Base-by-base conservation (phyloP, 2,329 filamentous ascomycete species). In the Diaporthe sp. region DNA sequence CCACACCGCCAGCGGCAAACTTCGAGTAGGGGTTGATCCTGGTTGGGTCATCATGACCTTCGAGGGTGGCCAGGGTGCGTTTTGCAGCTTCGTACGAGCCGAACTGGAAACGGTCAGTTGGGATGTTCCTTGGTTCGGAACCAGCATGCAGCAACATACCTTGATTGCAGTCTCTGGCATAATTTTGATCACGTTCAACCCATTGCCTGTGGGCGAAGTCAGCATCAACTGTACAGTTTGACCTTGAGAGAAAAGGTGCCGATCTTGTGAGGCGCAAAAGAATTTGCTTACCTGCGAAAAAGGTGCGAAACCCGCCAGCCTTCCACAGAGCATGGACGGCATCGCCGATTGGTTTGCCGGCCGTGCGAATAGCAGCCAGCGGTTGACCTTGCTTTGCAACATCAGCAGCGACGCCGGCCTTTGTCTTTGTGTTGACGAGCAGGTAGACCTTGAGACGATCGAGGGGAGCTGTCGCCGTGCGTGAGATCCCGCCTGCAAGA, bases 81-180 rank as follows among this genome's bases (percentile, higher is more conserved):
- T 98, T 99, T 12, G 95, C 93, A 69, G 95, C 95, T 90, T 99
- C 97, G 81, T 98, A 99, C 28, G 96, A 96, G 75, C 97, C 97
- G 82, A 99, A 99, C 84, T 88, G 71, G 10, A 45, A 28, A 42
- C 22, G n/a, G 25, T 64, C 42, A 40, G 45, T 50, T 58, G 33
- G 70, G 33, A 28, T 33, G 1, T 6, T 10, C 22, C n/a, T 58
- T 19, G 28, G 8, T 2, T 1, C 35, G 5, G 17, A 9, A 28
- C 9, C 4, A 19, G 1, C 4, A 17, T 22, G 6, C 3, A 28
- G 19, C 47, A 47, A 67, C 78, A 50, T 81, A 87, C 86, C 80
- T 98, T 97, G 82, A 99, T 98, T 35, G 97, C 96, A 38, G 96
- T 98, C 85, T 99, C 97, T 0, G 97, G 97, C 95, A 98, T 98